Percentiles rank a stretch among this genome's conserved stretches.
These are phyloP conservation scores for Emergomyces orientalis DNA, from an alignment of 2,329 filamentous ascomycete genomes.

Conservation along the genomic window DNA sequence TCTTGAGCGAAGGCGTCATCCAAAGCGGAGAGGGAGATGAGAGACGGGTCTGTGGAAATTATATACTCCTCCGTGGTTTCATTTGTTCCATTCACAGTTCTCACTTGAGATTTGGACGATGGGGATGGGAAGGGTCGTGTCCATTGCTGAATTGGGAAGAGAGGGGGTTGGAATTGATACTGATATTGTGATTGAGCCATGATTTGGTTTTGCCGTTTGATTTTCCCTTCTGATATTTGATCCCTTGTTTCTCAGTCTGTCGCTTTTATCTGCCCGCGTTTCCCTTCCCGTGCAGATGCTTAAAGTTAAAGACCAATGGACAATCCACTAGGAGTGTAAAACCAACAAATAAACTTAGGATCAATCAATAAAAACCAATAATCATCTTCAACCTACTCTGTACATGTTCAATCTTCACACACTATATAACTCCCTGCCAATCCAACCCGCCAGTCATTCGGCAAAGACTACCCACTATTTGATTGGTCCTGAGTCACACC, in stretches of 20 bases:
- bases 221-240: not conserved
- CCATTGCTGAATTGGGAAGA: not conserved
- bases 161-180: not conserved
- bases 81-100: not conserved
- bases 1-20: constrained; percentile 49
- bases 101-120: not conserved
- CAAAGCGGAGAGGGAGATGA: constrained; percentile 47
- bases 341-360: not conserved
- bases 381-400: not conserved
- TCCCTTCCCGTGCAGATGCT: not conserved
- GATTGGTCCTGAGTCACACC: not conserved
- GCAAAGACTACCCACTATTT: not conserved
- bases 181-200: not conserved
- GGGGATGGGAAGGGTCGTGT: not conserved
- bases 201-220: not conserved
- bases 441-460: not conserved
- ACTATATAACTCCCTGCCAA: not conserved
- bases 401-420: not conserved
- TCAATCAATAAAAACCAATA: not conserved
- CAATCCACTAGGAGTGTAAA: not conserved
- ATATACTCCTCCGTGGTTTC: constrained; percentile 42
- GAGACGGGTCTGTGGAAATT: constrained; percentile 51
- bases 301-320: not conserved
- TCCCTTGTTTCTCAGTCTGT: not conserved
- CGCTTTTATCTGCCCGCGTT: not conserved